Evolutionary conservation across 2,329 filamentous ascomycete species (phyloP).

Genomic region (Cladosporium oxysporum): DNA sequence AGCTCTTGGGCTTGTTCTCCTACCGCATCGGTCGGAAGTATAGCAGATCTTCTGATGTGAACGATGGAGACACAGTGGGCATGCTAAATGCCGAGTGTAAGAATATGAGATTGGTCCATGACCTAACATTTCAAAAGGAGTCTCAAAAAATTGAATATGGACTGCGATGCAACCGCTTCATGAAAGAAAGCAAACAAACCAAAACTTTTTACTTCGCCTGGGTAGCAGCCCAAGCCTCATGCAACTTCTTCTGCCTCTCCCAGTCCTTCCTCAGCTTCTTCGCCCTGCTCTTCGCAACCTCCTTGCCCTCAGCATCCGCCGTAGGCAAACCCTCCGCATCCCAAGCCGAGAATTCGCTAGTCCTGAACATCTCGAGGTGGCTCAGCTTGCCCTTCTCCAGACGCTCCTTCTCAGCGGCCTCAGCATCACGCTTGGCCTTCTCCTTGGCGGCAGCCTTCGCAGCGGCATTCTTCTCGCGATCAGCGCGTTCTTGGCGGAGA

Average conservation of each 20-base stretch:
- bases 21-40: too few relatives aligned
- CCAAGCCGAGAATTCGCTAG: conserved; percentile 70
- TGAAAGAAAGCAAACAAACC: not conserved
- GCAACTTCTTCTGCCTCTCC: conserved; percentile 84
- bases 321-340: conserved; percentile 80
- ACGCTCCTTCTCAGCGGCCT: conserved; percentile 50
- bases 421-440: conserved; percentile 55
- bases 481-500: conserved; percentile 52
- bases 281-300: conserved; percentile 73
- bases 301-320: conserved; percentile 73
- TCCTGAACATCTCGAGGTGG: conserved; percentile 60
- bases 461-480: conserved; percentile 56
- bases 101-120: too few relatives aligned
- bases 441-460: conserved; percentile 49
- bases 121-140: not conserved
- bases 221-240: conserved; percentile 58
- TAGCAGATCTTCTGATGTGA: too few relatives aligned
- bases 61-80: too few relatives aligned
- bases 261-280: conserved; percentile 90
- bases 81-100: too few relatives aligned
- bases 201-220: conserved; percentile 3
- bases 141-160: not conserved
- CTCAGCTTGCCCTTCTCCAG: conserved; percentile 59
- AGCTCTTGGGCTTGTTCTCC: too few relatives aligned
- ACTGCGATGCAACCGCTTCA: not conserved